Conservation (phyloP, 176 grass and related monocot species). For the Aegilops longissima region DNA sequence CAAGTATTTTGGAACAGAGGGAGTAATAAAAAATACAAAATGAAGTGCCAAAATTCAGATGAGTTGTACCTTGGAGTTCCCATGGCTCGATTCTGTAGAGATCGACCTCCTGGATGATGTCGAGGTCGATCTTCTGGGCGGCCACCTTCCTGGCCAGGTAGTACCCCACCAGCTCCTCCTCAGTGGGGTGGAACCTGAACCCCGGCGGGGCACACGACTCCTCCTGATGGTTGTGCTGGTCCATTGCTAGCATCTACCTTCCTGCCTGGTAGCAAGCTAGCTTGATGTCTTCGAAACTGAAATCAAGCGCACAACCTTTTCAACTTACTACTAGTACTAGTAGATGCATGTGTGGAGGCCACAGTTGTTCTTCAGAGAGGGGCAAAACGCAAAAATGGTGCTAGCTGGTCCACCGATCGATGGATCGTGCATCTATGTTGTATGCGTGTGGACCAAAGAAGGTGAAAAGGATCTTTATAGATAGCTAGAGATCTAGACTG, state of each 20-base stretch:
- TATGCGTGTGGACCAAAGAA: background rate
- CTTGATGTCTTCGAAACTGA: no score
- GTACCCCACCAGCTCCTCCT: slow-evolving; percentile 89
- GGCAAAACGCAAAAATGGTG: no score
- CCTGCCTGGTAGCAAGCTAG: no score
- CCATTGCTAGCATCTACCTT: no score
- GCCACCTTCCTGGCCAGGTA: slow-evolving; percentile 71
- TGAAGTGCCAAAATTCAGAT: no score
- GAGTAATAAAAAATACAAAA: no score
- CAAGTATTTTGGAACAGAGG: no score
- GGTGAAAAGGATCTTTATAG: background rate
- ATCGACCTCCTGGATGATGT: slow-evolving; percentile 82
- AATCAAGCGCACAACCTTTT: no score
- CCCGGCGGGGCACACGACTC: slow-evolving; percentile 65
- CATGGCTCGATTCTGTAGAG: slow-evolving; percentile 81
- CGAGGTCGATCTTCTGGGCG: slow-evolving; percentile 48
- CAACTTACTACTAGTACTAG: no score
- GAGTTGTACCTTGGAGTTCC: slow-evolving; percentile 70
- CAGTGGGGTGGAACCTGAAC: slow-evolving; percentile 88
- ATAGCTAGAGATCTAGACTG: slow-evolving; percentile 22
- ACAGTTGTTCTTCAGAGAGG: no score
- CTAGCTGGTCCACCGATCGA: background rate
- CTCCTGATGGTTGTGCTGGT: background rate
- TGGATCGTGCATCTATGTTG: background rate
- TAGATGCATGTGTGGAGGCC: no score